A percentile compares a stretch with the other conserved stretches of the same genome.
These are phyloP conservation scores for Tuber calosporum DNA, from an alignment of 495 filamentous ascomycete genomes.

Conservation along the genomic window DNA sequence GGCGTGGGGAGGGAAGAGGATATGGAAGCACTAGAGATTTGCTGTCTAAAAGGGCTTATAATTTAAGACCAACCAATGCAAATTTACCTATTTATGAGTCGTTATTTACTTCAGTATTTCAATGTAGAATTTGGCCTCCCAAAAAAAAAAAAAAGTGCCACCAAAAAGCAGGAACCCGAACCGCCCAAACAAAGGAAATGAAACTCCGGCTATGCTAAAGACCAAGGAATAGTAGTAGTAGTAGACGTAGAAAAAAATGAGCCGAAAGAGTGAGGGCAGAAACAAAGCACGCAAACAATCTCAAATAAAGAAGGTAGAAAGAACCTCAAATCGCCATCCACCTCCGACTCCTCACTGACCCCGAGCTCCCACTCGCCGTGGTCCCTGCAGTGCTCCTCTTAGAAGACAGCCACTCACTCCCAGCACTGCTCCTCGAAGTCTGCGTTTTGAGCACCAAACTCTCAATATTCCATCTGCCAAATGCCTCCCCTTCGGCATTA, in stretches of 20 bases:
- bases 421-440: slow-evolving; percentile 16
- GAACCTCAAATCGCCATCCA: slow-evolving; percentile 21
- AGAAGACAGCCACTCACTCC: slow-evolving; percentile 7
- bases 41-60: neutral
- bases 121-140: neutral
- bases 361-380: slow-evolving; percentile 9
- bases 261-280: neutral
- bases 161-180: neutral
- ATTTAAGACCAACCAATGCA: neutral
- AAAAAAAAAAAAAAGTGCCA: neutral
- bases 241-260: neutral
- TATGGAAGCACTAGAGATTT: neutral
- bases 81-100: neutral
- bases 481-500: slow-evolving; percentile 12
- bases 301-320: neutral
- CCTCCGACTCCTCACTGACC: slow-evolving; percentile 15
- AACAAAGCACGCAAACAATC: slow-evolving; percentile 11
- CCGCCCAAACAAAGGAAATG: neutral
- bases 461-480: slow-evolving; percentile 21
- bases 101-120: neutral
- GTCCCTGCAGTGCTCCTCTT: slow-evolving; percentile 22
- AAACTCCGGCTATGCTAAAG: neutral
- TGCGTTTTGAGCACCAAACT: slow-evolving; percentile 14
- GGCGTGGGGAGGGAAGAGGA: neutral
- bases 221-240: neutral